Percentiles rank a stretch among this genome's conserved stretches.
phyloP scores from a whole-genome alignment of 2,329 filamentous ascomycete species.

The Xylariales sp. region DNA sequence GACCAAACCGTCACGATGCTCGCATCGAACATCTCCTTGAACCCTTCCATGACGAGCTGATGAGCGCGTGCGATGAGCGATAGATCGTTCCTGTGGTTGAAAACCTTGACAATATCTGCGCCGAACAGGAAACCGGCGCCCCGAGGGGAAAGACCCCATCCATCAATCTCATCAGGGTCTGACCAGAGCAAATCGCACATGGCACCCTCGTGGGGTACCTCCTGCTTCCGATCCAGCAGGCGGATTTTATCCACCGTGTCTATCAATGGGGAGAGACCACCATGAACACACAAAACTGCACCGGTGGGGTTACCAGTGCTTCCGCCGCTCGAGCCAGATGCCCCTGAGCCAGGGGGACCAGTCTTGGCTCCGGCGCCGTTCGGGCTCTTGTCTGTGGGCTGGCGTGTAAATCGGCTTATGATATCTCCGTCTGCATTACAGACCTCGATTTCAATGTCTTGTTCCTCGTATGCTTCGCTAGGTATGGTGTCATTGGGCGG shows the following conservation, averaged over 20 bases:
- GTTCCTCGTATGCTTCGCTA: conserved; percentile 48
- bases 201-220: conserved; percentile 95
- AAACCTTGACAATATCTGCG: conserved; percentile 96
- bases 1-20: conserved; percentile 99
- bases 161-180: conserved; percentile 93
- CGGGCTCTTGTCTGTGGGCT: conserved; percentile 24
- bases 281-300: conserved; percentile 98
- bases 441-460: conserved; percentile 88
- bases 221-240: conserved; percentile 92
- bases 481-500: conserved; percentile 41
- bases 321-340: conserved; percentile 64
- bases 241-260: conserved; percentile 95
- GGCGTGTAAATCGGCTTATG: conserved; percentile 66
- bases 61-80: conserved; percentile 94
- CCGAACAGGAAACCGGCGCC: conserved; percentile 94
- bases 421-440: conserved; percentile 79
- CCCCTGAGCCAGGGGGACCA: conserved; percentile 75
- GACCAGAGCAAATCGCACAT: conserved; percentile 99
- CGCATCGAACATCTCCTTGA: conserved; percentile 98
- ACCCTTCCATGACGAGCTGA: conserved; percentile 99
- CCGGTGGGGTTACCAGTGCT: conserved; percentile 62
- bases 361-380: conserved; percentile 44
- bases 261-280: conserved; percentile 92
- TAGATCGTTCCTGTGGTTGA: conserved; percentile 98
- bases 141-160: conserved; percentile 92